Conservation (phyloP, 2,329 filamentous ascomycete species). For the Sporothrix euskadiensis region DNA sequence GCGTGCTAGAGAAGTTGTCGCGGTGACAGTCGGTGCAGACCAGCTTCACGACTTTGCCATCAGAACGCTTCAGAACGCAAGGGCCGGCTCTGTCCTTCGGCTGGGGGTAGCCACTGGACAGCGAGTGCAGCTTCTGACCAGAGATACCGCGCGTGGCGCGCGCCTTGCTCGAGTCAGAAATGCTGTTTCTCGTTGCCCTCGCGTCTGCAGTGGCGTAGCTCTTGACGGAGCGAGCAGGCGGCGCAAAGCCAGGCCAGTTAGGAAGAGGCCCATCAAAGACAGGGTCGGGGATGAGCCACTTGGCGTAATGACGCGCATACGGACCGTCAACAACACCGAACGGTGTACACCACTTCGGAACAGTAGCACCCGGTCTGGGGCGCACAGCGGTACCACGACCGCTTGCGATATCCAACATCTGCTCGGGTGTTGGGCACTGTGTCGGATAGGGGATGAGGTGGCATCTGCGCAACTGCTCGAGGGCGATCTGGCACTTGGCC, state of each 20-base stretch:
- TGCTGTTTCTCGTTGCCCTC: constrained; percentile 76
- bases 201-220: constrained; percentile 61
- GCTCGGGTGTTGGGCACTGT: constrained; percentile 63
- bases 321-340: constrained; percentile 91
- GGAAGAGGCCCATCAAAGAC: constrained; percentile 72
- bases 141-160: constrained; percentile 52
- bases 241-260: constrained; percentile 46
- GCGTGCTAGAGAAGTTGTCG: constrained; percentile 91
- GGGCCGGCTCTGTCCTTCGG: constrained; percentile 81
- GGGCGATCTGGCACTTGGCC: constrained; percentile 87
- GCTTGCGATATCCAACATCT: constrained; percentile 69
- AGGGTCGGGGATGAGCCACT: constrained; percentile 89
- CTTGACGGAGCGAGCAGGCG: constrained; percentile 43
- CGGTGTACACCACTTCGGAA: constrained; percentile 77
- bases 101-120: constrained; percentile 69
- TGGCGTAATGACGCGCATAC: constrained; percentile 90
- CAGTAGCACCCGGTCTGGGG: constrained; percentile 60
- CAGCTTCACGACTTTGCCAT: constrained; percentile 84
- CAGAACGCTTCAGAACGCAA: constrained; percentile 80
- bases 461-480: constrained; percentile 92
- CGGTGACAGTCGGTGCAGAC: constrained; percentile 86
- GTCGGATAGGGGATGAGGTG: constrained; percentile 88
- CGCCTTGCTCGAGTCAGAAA: constrained; percentile 59
- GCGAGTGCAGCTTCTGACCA: constrained; percentile 65
- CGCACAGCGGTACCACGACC: constrained; percentile 73